Evolutionary conservation across 2,329 filamentous ascomycete genomes (phyloP).

Genomic region (Pyrenophora teres): DNA sequence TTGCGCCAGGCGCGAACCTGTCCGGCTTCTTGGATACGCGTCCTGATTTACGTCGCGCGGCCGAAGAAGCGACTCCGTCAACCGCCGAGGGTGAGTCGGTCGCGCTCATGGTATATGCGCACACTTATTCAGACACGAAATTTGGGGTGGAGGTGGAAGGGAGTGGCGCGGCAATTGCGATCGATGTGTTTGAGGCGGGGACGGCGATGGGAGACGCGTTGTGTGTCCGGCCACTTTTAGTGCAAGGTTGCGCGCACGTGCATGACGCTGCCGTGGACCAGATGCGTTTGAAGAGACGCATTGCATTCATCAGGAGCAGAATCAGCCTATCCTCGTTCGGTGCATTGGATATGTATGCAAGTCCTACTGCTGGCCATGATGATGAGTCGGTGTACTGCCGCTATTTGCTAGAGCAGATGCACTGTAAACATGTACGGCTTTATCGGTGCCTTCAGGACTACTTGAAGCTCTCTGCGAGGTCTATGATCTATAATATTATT

Average conservation of each 20-base stretch:
- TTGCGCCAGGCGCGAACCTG: constrained; percentile 37
- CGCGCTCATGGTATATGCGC: constrained; percentile 41
- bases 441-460: neutral
- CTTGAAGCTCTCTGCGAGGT: neutral
- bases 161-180: constrained; percentile 25
- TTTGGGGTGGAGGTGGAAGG: constrained; percentile 10
- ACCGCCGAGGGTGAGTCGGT: constrained; percentile 30
- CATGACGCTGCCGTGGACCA: constrained; percentile 6
- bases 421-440: too few relatives aligned
- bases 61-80: constrained; percentile 32
- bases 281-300: too few relatives aligned
- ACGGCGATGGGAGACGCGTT: constrained; percentile 25
- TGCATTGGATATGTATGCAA: too few relatives aligned
- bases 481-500: neutral
- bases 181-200: constrained; percentile 26
- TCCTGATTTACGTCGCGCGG: constrained; percentile 48
- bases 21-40: constrained; percentile 48
- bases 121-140: constrained; percentile 10
- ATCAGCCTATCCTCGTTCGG: too few relatives aligned
- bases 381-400: too few relatives aligned
- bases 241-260: constrained; percentile 19
- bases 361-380: too few relatives aligned
- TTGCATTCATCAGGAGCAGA: too few relatives aligned
- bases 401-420: too few relatives aligned
- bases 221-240: constrained; percentile 19